Evolutionary conservation across 2,329 filamentous ascomycete species (phyloP).

Genomic region (Sclerotinia sclerotiorum): DNA sequence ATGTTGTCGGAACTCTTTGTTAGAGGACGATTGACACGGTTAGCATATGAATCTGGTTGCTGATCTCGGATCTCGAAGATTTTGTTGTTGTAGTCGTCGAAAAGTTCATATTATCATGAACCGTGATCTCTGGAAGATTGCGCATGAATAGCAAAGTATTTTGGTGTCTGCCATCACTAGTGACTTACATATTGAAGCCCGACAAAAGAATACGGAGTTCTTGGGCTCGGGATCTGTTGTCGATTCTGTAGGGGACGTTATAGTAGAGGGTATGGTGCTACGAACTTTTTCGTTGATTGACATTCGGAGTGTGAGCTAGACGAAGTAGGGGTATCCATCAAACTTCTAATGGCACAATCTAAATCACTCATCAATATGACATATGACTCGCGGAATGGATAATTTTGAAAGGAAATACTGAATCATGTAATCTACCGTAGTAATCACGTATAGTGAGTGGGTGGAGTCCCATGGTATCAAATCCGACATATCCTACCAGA

Average conservation of each 20-base stretch:
- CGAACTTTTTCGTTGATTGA: background rate
- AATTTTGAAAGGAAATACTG: background rate
- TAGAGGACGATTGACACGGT: constrained; percentile 30
- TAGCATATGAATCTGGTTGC: constrained; percentile 31
- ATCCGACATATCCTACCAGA: background rate
- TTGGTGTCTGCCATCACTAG: constrained; percentile 1
- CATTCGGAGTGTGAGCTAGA: background rate
- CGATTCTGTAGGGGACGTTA: background rate
- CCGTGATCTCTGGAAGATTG: constrained; percentile 35
- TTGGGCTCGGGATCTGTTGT: background rate
- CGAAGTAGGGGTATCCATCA: background rate
- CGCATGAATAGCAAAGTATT: constrained; percentile 30
- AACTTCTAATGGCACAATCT: background rate
- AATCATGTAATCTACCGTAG: background rate
- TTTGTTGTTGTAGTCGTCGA: constrained; percentile 43
- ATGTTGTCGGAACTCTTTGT: constrained; percentile 54
- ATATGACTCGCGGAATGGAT: background rate
- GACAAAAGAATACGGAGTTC: background rate
- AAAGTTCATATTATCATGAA: constrained; percentile 42
- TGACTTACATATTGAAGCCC: background rate
- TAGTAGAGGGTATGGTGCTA: background rate
- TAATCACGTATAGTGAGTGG: background rate
- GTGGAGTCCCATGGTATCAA: no score
- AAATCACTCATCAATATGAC: background rate
- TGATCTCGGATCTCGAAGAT: constrained; percentile 46